Base-by-base conservation (phyloP, 495 filamentous ascomycete species). In the Acidiella bohemica region DNA sequence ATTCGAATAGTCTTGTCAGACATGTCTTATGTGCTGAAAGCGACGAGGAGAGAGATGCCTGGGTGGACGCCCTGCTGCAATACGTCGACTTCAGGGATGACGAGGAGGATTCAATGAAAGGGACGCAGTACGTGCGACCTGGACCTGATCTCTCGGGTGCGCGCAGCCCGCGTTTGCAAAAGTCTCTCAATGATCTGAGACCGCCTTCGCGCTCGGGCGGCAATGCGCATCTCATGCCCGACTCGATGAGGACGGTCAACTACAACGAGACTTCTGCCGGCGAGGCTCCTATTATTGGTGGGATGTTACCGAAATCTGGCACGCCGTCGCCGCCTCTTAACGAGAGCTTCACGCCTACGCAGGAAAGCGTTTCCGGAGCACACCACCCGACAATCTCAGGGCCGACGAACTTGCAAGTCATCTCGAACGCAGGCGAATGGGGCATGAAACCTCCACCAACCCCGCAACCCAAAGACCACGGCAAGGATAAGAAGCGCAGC, bases 11-110 rank as follows among this genome's bases (percentile, higher is more conserved):
- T 49, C 68, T 85, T 29, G 84, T 93, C n/a, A 81, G 87, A 31
- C 90, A 97, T 60, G 84, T 96, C 7, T 63, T 97, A 12, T 97
- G 90, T 53, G 86, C 88, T 4, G 90, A 97, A 60, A 96, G 80
- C 53, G 90, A 97, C 54, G 66, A 70, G 35, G 92, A 97, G 64
- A 73, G 90, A 33, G 90, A 97, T 60, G 68, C 78, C 22, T 97
- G 90, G 90, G 88, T 97, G 2, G 80, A 87, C 29, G 78, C 82
- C 27, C 62, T 97, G 32, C 63, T 96, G 53, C 78, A 83, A 46
- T 90, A 92, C 67, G 84, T 93, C n/a, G 85, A 94, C 47, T 74
- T 68, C 47, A 66, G 68, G 36, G 75, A 54, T 30, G 45, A 51
- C n/a, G 46, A 46, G 11, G 45, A 41, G 16, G 40, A 48, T 3